Evolutionary conservation across 345 rosid species (phyloP), one percentile per base, ranked within the genome.

Genomic region (Rhodamnia argentea): DNA sequence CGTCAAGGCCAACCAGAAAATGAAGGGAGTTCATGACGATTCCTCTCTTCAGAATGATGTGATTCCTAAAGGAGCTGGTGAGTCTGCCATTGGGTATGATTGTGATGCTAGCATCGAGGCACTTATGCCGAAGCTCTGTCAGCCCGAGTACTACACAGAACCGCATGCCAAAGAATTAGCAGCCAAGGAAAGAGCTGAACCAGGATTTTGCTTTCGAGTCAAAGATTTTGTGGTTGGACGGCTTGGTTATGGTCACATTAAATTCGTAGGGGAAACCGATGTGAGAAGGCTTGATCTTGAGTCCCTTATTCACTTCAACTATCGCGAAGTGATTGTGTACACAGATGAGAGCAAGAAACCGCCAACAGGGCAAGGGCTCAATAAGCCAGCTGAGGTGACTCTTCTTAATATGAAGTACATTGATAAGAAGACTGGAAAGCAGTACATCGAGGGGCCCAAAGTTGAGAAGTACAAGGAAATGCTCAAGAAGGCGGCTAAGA

Each of bases 271-370:
- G 53, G 98, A 96, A 88, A 95, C 98, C 2, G 98, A 96, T 62
- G 98, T 97, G 78, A 87, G 95, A 5, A 86, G 92, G 82, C 97
- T 95, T 40, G 98, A 97, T 90, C 91, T 97, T 3, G 98, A 97
- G 86, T 89, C 92, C 76, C 86, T 95, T 55, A 90, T 97, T 83
- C 96, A 94, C 88, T 97, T 97, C 88, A 91, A 94, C 88, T 92
- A 94, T 84, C 85, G 95, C 13, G 99, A 96, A 90, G 99, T 96
- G 90, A 91, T 95, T 53, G 99, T 97, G n/a, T 97, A 97, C 93
- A 89, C 92, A 93, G 99, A 97, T 64, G 99, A 96, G 83, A 91
- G 93, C 90, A 89, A 93, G 88, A 97, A 95, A 87, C 99, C 98
- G 4, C 95, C 97, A 10, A 93, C 94, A 20, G 99, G 99, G 59